Evolutionary conservation across 2,329 filamentous ascomycete species (phyloP).

Genomic region (Aureobasidium subglaciale): DNA sequence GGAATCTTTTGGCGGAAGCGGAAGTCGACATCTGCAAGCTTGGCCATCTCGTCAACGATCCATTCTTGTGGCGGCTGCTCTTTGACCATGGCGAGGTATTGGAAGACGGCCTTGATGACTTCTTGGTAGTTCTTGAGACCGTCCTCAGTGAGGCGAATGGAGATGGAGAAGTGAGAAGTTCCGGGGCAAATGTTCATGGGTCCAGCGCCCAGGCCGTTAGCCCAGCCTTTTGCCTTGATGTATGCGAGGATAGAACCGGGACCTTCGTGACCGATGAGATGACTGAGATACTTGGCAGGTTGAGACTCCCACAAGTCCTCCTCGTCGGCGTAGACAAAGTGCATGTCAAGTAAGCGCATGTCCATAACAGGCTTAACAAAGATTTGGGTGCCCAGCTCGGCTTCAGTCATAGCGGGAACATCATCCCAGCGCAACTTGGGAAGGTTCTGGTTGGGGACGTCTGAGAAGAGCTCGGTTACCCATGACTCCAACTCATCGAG

Average conservation of each 20-base stretch:
- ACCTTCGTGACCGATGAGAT: constrained; percentile 86
- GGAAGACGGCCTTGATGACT: constrained; percentile 76
- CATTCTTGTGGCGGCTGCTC: constrained; percentile 78
- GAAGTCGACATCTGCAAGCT: constrained; percentile 87
- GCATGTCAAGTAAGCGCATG: constrained; percentile 67
- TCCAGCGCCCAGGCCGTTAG: constrained; percentile 73
- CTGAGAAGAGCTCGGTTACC: constrained; percentile 76
- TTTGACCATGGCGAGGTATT: constrained; percentile 81
- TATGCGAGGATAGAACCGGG: constrained; percentile 88
- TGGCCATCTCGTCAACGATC: constrained; percentile 90
- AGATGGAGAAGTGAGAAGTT: constrained; percentile 71
- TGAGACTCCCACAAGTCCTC: constrained; percentile 71
- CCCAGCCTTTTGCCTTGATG: constrained; percentile 85
- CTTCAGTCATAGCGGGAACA: constrained; percentile 51
- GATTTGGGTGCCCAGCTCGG: constrained; percentile 61
- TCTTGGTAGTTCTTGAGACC: constrained; percentile 76
- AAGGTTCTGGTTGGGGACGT: constrained; percentile 74
- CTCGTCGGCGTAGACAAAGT: constrained; percentile 81
- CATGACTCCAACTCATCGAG: constrained; percentile 77
- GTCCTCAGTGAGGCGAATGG: constrained; percentile 75
- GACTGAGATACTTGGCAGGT: constrained; percentile 77
- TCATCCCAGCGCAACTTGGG: constrained; percentile 60
- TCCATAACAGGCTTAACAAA: constrained; percentile 93
- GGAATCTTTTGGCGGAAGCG: constrained; percentile 90
- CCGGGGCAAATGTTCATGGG: constrained; percentile 71